phyloP scores from a whole-genome alignment of 75 land plant species.

The Cunninghamia lanceolata region DNA sequence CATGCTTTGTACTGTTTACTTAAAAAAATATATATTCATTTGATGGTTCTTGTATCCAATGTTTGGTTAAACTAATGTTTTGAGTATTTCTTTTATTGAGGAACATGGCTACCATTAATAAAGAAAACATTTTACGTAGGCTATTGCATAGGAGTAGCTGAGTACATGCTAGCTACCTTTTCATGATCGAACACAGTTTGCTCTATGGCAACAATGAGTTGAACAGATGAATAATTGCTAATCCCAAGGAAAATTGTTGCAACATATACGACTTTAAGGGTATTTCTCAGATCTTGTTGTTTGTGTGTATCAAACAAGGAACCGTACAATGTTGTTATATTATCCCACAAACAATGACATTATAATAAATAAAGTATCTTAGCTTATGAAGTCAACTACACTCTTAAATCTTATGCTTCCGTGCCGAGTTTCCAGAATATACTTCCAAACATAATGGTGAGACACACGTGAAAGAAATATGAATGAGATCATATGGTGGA shows the following conservation, averaged over 20 bases:
- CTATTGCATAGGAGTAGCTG: slow-evolving; percentile 73
- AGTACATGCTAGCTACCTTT: slow-evolving; percentile 87
- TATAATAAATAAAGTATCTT: not conserved
- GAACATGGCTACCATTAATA: too few relatives aligned
- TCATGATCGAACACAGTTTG: slow-evolving; percentile 81
- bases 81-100: too few relatives aligned
- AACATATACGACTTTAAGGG: slow-evolving; percentile 70
- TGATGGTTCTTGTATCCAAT: too few relatives aligned
- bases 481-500: slow-evolving; percentile 62
- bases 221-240: slow-evolving; percentile 58
- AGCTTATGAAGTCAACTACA: not conserved
- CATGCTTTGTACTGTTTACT: too few relatives aligned
- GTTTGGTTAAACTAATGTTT: too few relatives aligned
- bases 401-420: slow-evolving; percentile 47
- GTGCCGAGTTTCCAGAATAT: slow-evolving; percentile 66
- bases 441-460: slow-evolving; percentile 58
- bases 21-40: too few relatives aligned
- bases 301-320: slow-evolving; percentile 61
- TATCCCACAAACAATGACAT: not conserved
- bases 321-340: not conserved
- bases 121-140: slow-evolving; percentile 43
- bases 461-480: slow-evolving; percentile 51
- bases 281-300: slow-evolving; percentile 49
- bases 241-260: slow-evolving; percentile 72
- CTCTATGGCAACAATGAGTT: slow-evolving; percentile 71